Evolutionary conservation across 768 basidiomycete species (phyloP), one percentile per base, ranked within the genome.

Genomic region (Leccinum truebloodii): DNA sequence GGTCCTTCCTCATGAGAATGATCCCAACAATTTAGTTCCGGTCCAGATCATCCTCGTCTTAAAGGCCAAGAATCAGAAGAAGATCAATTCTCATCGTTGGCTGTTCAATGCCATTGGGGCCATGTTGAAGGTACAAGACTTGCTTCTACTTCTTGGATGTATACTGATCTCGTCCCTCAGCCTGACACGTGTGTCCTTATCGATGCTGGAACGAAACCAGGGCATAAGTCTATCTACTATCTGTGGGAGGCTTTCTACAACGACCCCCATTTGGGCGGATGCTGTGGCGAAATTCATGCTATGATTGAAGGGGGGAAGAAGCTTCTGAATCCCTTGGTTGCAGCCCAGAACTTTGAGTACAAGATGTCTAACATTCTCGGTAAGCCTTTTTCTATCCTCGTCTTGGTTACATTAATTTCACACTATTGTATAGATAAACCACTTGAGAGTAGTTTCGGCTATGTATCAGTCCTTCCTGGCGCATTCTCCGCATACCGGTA

Each of bases 351-450:
- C 76, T 95, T 95, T 67, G 94, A 95, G 77, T 97, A 97, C 79
- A 97, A 94, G 78, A 96, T 98, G 92, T 95, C 93, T 50, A 97
- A 98, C 76, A 97, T 98, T 70, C 80, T 98, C 30, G 90, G 88
- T 86, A 65, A 57, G 79, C 58, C 34, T 22, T 34, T n/a, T 9
- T 8, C 12, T 52, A 22, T 52, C 10, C 22, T 54, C n/a, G 44
- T 49, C 55, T 50, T 61, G 1, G 59, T 35, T 50, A 12, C 39
- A 37, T 52, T 2, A 22, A 32, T 52, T 62, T 68, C 44, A 72
- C 65, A 3, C 6, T 20, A 24, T 24, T 16, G 55, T 18, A 44
- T 55, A 89, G 94, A 95, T 73, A 95, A 97, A 73, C 95, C 95
- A 1, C 80, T 95, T 55, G 95, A 98, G 77, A 94, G 92, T 72